Percentiles rank a stretch among this genome's conserved stretches.
Evolutionary conservation across 371 early-diverging fungal species (phyloP).

Genomic region (Syncephalastrum racemosum): DNA sequence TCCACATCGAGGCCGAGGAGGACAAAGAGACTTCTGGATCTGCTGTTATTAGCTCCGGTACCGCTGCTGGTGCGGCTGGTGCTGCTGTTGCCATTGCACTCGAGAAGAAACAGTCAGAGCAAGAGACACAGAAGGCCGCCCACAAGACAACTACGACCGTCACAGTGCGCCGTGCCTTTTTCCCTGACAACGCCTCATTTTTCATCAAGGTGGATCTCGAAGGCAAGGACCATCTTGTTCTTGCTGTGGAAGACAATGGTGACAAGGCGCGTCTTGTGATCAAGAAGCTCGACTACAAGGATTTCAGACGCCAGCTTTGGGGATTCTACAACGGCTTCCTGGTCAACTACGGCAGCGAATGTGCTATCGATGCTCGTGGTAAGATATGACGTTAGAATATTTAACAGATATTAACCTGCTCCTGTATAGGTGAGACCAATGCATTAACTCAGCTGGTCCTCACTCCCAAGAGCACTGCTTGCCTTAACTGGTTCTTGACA

Average conservation of each 20-base stretch:
- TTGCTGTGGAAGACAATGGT: slow-evolving; percentile 25
- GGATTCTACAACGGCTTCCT: slow-evolving; percentile 49
- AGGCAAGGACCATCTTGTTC: slow-evolving; percentile 25
- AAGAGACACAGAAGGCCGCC: not conserved
- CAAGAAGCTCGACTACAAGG: slow-evolving; percentile 27
- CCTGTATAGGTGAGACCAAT: slow-evolving; percentile 19
- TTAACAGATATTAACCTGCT: not conserved
- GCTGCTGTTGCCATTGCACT: too few species aligned
- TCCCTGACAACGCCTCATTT: slow-evolving; percentile 42
- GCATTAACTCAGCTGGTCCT: slow-evolving; percentile 21
- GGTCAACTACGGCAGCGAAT: slow-evolving; percentile 52
- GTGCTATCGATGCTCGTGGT: slow-evolving; percentile 43
- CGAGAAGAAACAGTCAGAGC: too few species aligned
- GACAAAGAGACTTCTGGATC: slow-evolving; percentile 8
- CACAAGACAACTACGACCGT: slow-evolving; percentile 20
- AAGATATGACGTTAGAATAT: slow-evolving; percentile 9
- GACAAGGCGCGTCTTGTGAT: slow-evolving; percentile 21
- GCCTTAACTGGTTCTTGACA: slow-evolving; percentile 42
- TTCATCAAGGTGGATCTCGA: slow-evolving; percentile 34
- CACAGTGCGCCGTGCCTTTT: slow-evolving; percentile 27
- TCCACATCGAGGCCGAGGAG: slow-evolving; percentile 12
- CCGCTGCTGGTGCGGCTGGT: not conserved
- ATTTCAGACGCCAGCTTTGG: slow-evolving; percentile 51
- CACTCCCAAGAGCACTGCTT: slow-evolving; percentile 23
- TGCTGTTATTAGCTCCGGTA: not conserved